Percentiles rank a stretch among this genome's conserved stretches.
Evolutionary conservation across 768 basidiomycete species (phyloP).

Genomic region (Imleria badia): DNA sequence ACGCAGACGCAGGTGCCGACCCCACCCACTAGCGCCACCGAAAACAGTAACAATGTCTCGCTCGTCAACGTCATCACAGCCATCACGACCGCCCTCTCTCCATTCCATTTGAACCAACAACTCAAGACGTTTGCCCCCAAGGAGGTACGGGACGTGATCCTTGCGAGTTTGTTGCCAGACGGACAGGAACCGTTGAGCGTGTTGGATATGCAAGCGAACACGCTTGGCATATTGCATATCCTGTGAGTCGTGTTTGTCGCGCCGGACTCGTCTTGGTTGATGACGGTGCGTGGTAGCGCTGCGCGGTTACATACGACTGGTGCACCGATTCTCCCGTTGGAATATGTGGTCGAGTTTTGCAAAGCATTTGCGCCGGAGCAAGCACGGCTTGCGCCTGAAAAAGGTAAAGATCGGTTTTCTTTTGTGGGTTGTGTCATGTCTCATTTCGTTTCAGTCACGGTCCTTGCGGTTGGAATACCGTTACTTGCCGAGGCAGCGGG

Average conservation of each 20-base stretch:
- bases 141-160: slow-evolving; percentile 56
- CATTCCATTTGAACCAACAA: slow-evolving; percentile 40
- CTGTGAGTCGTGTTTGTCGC: slow-evolving; percentile 47
- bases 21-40: background rate
- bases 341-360: slow-evolving; percentile 58
- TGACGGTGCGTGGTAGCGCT: slow-evolving; percentile 39
- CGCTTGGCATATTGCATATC: slow-evolving; percentile 69
- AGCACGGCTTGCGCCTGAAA: slow-evolving; percentile 66
- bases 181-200: slow-evolving; percentile 69
- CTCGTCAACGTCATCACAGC: slow-evolving; percentile 43
- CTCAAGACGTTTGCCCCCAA: slow-evolving; percentile 49
- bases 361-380: slow-evolving; percentile 58
- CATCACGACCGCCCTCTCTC: slow-evolving; percentile 45
- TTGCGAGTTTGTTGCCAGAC: slow-evolving; percentile 51
- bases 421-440: background rate
- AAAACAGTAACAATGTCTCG: slow-evolving; percentile 19
- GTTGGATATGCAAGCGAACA: slow-evolving; percentile 54
- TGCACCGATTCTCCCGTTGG: slow-evolving; percentile 40
- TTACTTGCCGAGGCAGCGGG: slow-evolving; percentile 46
- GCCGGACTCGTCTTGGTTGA: background rate
- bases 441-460: slow-evolving; percentile 48
- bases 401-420: slow-evolving; percentile 41
- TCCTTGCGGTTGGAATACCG: slow-evolving; percentile 64
- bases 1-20: slow-evolving; percentile 5
- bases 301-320: slow-evolving; percentile 51